Conservation (phyloP, 2,329 filamentous ascomycete genomes). For the Trichoderma semiorbis region DNA sequence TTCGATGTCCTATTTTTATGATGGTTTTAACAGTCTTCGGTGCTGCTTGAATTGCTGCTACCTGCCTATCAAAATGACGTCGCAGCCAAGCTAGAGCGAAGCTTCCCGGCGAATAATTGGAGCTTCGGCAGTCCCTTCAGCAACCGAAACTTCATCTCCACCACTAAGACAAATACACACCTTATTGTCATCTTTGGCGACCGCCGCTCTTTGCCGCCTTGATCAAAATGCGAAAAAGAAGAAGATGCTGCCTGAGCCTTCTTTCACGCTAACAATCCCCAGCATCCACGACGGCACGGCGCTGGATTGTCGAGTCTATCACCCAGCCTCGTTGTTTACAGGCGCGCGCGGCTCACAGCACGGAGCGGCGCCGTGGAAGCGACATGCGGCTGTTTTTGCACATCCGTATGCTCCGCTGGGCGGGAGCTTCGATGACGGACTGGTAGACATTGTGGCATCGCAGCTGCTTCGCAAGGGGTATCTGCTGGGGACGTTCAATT, state of each 20-base stretch:
- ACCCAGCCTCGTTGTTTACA: slow-evolving; percentile 51
- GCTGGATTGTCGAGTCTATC: slow-evolving; percentile 81
- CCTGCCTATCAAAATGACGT: background rate
- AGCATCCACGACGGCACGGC: slow-evolving; percentile 74
- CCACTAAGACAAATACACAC: background rate
- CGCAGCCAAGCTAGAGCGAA: background rate
- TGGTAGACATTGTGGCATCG: slow-evolving; percentile 64
- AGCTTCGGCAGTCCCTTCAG: background rate
- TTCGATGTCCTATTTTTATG: background rate
- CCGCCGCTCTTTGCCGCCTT: background rate
- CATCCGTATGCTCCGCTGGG: slow-evolving; percentile 91
- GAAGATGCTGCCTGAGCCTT: slow-evolving; percentile 54
- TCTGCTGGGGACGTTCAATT: slow-evolving; percentile 86
- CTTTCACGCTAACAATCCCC: slow-evolving; percentile 71
- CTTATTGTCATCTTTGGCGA: background rate
- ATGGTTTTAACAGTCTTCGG: background rate
- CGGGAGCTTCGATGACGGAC: slow-evolving; percentile 76
- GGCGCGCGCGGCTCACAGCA: slow-evolving; percentile 20
- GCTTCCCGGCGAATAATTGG: background rate
- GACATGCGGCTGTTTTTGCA: slow-evolving; percentile 64
- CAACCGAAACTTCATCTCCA: slow-evolving; percentile 2
- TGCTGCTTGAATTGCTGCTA: background rate
- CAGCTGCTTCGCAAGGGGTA: slow-evolving; percentile 68
- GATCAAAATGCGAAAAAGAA: slow-evolving; percentile 15
- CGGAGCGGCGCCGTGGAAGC: slow-evolving; percentile 40